These are phyloP conservation scores for Eragrostis curvula DNA, from an alignment of 176 grass and related monocot genomes.

Conservation along the genomic window DNA sequence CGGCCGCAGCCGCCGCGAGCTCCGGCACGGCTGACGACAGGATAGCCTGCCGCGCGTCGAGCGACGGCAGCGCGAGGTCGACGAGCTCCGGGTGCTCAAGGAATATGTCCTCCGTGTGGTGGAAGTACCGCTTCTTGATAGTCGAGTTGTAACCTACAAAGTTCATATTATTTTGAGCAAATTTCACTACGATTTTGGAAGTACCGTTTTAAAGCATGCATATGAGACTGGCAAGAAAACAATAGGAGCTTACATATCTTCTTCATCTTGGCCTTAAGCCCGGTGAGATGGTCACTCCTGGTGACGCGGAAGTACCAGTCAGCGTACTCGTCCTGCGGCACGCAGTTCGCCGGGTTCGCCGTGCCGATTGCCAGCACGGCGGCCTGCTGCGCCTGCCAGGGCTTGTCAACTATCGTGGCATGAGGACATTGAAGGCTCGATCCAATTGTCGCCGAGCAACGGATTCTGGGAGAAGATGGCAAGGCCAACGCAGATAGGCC, in stretches of 20 bases:
- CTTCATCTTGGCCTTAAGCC: constrained; percentile 58
- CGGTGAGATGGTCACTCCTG: constrained; percentile 56
- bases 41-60: constrained; percentile 39
- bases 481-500: no score
- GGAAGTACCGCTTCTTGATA: constrained; percentile 43
- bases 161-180: no score
- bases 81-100: constrained; percentile 21
- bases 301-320: constrained; percentile 70
- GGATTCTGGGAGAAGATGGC: no score
- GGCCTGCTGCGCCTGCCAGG: no score
- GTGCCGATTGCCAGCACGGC: constrained; percentile 45
- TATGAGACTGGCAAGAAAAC: no score
- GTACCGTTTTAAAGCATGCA: no score
- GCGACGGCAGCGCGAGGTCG: constrained; percentile 24
- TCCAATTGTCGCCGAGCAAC: no score
- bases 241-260: constrained; percentile 44
- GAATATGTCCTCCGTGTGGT: constrained; percentile 16
- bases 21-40: constrained; percentile 43
- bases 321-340: constrained; percentile 53
- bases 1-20: constrained; percentile 38
- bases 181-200: no score
- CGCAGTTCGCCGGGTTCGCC: constrained; percentile 53
- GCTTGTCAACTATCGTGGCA: no score
- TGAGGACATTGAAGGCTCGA: no score
- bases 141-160: constrained; percentile 19